Base-by-base conservation (phyloP, 441 rosid species). In the Flueggea neowawraea region DNA sequence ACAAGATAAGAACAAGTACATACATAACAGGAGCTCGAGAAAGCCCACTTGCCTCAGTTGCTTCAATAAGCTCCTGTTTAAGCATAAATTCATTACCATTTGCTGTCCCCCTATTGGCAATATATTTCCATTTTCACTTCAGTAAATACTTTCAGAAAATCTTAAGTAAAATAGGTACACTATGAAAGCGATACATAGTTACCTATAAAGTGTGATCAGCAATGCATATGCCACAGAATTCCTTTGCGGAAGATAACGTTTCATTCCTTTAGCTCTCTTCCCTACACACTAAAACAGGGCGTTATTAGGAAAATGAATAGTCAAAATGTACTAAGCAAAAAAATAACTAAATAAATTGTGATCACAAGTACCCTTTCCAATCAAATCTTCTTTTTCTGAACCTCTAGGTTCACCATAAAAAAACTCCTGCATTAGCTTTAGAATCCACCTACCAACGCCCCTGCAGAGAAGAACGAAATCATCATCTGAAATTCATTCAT, bases 361-460 rank as follows among this genome's bases (percentile, higher is more conserved):
- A 65, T 28, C 41, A 60, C 43, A 62, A 28, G 53, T 76, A 86
- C 80, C 76, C 67, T 70, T 86, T 51, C 55, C 64, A 17, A 63
- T 63, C 66, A 74, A 51, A 63, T 76, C 83, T 75, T 88, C 93
- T 50, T 79, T 79, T 59, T 82, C 88, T 58, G 93, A 84, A 80
- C 51, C 47, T 52, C 61, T 78, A 39, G 77, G 70, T 54, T 62
- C 82, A 62, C 39, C 60, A 43, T 75, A 79, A 63, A 90, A 93
- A 72, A 78, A 84, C 61, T 84, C 88, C 71, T 83, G 76, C 86
- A 82, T 70, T 55, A 82, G 82, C 78, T 64, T 87, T 64, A 93
- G 54, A 72, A 88, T 80, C 98, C 93, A 93, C 68, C 88, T 88
- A 22, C 98, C 98, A 15, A 90, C 82, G 31, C 98, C 97, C 88